phyloP scores from a whole-genome alignment of 352 stramenopile genomes.

The Globisporangium nodosum region DNA sequence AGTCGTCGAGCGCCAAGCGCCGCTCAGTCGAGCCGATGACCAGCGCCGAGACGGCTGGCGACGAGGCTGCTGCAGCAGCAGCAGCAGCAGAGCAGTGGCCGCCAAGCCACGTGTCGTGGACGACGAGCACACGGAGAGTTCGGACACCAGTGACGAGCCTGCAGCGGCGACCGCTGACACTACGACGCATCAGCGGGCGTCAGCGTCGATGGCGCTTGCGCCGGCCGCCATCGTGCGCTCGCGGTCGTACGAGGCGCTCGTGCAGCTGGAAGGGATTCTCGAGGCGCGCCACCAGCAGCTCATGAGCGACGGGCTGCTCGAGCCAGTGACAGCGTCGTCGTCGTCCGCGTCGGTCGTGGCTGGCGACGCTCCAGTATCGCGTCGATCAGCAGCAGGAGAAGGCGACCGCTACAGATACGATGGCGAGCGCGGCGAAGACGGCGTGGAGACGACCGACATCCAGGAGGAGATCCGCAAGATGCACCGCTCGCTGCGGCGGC shows the following conservation, averaged over 20 bases:
- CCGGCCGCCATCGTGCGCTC: slow-evolving; percentile 23
- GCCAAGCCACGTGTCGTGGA: not conserved
- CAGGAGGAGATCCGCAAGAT: slow-evolving; percentile 30
- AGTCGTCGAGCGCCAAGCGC: not conserved
- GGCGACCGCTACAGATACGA: not conserved
- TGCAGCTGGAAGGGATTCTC: slow-evolving; percentile 67
- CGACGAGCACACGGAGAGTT: slow-evolving; percentile 11
- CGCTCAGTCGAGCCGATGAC: not conserved
- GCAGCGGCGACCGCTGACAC: not conserved
- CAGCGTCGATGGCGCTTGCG: not conserved
- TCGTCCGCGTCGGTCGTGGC: too few species aligned
- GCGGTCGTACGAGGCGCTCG: slow-evolving; percentile 69
- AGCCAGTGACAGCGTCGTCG: not conserved
- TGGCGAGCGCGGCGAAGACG: not conserved
- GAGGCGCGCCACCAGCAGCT: slow-evolving; percentile 66
- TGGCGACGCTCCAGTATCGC: too few species aligned
- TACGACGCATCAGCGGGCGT: not conserved
- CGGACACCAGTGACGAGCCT: slow-evolving; percentile 2
- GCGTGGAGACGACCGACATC: slow-evolving; percentile 5
- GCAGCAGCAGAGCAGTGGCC: not conserved
- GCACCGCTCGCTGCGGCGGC: slow-evolving; percentile 10
- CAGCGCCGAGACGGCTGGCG: not conserved
- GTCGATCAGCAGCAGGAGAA: not conserved
- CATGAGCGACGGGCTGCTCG: slow-evolving; percentile 40
- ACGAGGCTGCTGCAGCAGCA: not conserved